These are phyloP conservation scores for Centella asiatica DNA, from an alignment of 129 eudicot genomes.

Conservation along the genomic window DNA sequence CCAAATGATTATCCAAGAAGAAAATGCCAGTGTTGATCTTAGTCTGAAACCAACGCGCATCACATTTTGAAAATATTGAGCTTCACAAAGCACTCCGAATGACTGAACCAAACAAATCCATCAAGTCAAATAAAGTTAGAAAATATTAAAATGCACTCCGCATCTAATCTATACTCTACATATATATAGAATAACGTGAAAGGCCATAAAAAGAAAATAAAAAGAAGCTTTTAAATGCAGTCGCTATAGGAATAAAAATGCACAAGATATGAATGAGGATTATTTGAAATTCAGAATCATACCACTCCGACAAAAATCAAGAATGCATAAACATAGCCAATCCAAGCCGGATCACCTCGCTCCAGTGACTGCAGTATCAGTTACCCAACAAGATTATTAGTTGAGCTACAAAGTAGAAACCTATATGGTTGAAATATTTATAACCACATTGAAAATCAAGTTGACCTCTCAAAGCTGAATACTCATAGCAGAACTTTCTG, in stretches of 20 bases:
- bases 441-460: neutral
- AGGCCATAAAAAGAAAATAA: no score
- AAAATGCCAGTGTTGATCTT: slow-evolving; percentile 69
- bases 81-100: slow-evolving; percentile 82
- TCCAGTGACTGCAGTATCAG: slow-evolving; percentile 56
- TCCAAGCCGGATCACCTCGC: slow-evolving; percentile 96
- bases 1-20: neutral
- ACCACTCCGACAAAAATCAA: slow-evolving; percentile 90
- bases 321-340: slow-evolving; percentile 81
- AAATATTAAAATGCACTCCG: neutral
- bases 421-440: no score
- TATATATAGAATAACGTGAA: no score
- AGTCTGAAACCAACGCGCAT: slow-evolving; percentile 86
- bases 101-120: slow-evolving; percentile 39
- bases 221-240: no score
- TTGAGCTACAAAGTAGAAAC: neutral
- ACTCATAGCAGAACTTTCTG: neutral
- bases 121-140: slow-evolving; percentile 10
- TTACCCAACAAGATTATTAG: slow-evolving; percentile 4
- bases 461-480: no score
- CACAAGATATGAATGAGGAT: slow-evolving; percentile 4
- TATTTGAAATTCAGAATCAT: slow-evolving; percentile 21
- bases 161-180: no score
- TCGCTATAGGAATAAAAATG: neutral
- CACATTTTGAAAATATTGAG: slow-evolving; percentile 94